Percentiles rank a stretch among this genome's conserved stretches.
Evolutionary conservation across 176 grass and related monocot species (phyloP).

Genomic region (Oryza glumipatula): DNA sequence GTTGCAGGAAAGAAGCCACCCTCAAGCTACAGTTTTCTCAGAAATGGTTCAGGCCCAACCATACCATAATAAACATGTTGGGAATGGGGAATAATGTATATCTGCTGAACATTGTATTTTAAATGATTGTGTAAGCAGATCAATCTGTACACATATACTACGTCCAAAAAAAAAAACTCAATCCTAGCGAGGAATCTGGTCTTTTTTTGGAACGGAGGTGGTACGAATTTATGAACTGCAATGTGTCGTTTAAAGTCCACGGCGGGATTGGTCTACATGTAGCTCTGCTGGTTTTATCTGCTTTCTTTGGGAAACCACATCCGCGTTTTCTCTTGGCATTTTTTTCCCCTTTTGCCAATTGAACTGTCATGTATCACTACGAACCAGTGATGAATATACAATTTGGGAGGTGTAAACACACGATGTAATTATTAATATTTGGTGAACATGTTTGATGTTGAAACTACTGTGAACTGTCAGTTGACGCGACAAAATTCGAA

Average conservation of each 20-base stretch:
- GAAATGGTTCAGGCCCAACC: background rate
- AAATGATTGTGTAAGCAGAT: background rate
- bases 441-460: background rate
- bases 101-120: background rate
- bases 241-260: background rate
- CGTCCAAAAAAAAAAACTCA: no score
- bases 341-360: no score
- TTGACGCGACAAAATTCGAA: background rate
- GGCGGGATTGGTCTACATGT: no score
- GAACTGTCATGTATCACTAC: no score
- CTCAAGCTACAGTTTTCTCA: background rate
- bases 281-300: no score
- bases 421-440: background rate
- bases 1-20: background rate
- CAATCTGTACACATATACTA: background rate
- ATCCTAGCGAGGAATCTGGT: no score
- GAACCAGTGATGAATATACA: background rate
- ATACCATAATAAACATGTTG: slow-evolving; percentile 3
- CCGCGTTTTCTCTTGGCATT: no score
- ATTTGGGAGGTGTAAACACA: background rate
- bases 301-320: no score
- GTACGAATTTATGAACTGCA: background rate
- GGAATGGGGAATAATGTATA: background rate
- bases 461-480: background rate
- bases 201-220: no score